Conservation (phyloP, 805 yeast species). For the Wickerhamomyces bovis region DNA sequence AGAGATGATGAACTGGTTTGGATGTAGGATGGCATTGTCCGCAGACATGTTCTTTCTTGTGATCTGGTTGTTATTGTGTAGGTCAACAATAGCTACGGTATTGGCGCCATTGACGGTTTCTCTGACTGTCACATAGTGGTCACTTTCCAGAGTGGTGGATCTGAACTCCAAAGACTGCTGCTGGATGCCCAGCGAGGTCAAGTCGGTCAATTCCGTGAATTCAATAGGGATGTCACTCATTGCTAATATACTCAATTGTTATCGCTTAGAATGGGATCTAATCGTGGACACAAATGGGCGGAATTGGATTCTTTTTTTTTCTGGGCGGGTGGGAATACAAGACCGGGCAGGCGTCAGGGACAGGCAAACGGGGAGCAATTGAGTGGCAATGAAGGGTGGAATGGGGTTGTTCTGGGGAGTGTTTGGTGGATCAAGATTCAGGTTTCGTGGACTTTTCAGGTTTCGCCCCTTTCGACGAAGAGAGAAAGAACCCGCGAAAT, state of each 20-base stretch:
- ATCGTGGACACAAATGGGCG: not conserved
- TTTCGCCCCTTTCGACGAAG: constrained; percentile 3
- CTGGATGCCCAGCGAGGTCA: constrained; percentile 79
- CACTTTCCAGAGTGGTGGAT: constrained; percentile 92
- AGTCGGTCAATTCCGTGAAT: constrained; percentile 90
- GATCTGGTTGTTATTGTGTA: constrained; percentile 70
- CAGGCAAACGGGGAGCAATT: not conserved
- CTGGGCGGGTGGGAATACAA: not conserved
- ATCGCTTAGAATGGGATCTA: not conserved
- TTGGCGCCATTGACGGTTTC: constrained; percentile 60
- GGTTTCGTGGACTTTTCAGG: constrained; percentile 3
- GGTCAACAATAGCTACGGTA: constrained; percentile 90
- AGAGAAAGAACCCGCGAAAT: not conserved
- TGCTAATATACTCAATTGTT: constrained; percentile 3
- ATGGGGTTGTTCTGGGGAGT: not conserved
- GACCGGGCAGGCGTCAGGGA: not conserved
- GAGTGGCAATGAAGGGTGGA: not conserved
- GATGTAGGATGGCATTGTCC: constrained; percentile 96
- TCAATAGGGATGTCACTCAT: constrained; percentile 87
- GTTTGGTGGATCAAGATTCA: not conserved
- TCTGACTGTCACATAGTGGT: constrained; percentile 79
- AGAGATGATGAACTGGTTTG: constrained; percentile 80
- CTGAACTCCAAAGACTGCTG: constrained; percentile 83
- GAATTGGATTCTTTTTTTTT: not conserved
- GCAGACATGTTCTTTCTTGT: constrained; percentile 94